phyloP scores from a whole-genome alignment of 768 basidiomycete species.

The Tulasnella sp. region DNA sequence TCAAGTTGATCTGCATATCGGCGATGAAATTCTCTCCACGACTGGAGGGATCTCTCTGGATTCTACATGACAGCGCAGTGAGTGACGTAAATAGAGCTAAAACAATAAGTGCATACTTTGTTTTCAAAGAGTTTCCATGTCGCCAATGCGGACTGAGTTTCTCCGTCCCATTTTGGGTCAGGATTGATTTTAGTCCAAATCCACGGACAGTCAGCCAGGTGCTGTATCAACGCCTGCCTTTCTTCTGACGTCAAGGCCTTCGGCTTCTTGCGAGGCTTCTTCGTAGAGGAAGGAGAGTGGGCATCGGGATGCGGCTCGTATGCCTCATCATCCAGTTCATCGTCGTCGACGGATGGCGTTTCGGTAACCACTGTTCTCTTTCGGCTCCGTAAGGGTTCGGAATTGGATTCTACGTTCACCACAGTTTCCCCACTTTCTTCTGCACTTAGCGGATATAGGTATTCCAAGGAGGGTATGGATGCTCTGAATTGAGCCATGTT shows the following conservation, averaged over 20 bases:
- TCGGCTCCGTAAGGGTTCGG: no score
- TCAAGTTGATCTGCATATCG: conserved; percentile 8
- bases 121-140: conserved; percentile 10
- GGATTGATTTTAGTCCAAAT: conserved; percentile 3
- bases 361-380: no score
- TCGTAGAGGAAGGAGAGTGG: no score
- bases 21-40: conserved; percentile 13
- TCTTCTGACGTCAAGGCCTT: conserved; percentile 8
- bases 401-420: no score
- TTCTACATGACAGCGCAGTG: not conserved
- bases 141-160: conserved; percentile 6
- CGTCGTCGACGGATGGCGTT: no score
- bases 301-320: no score
- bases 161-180: not conserved
- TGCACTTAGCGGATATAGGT: no score
- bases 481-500: conserved; percentile 2
- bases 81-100: not conserved
- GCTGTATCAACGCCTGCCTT: conserved; percentile 11
- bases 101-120: not conserved
- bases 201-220: conserved; percentile 13
- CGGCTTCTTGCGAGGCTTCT: not conserved
- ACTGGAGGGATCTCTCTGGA: conserved; percentile 8
- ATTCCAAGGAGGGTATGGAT: conserved; percentile 3
- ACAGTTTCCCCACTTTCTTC: no score
- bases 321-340: no score